Evolutionary conservation across 768 basidiomycete species (phyloP).

Genomic region (Clitopilus hobsonii): DNA sequence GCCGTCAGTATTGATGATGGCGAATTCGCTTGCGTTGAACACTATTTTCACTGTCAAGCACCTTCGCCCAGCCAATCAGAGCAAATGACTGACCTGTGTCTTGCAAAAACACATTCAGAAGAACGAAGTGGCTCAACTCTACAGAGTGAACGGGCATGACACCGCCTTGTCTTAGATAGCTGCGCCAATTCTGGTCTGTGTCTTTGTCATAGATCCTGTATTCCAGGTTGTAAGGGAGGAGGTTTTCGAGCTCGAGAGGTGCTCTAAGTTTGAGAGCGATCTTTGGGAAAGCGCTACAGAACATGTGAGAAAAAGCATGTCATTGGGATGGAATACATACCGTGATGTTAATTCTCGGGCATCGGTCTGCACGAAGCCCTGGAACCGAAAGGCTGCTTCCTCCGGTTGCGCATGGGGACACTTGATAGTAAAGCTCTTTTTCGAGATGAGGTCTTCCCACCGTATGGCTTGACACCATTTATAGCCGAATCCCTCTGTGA

Average conservation of each 20-base stretch:
- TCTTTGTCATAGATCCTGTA: constrained; percentile 98
- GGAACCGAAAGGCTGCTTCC: constrained; percentile 92
- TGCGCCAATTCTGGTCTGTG: constrained; percentile 89
- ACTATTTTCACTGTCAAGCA: no score
- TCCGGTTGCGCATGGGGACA: constrained; percentile 78
- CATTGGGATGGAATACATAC: constrained; percentile 29
- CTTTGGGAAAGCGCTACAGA: constrained; percentile 72
- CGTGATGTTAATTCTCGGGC: constrained; percentile 40
- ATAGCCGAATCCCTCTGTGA: constrained; percentile 90
- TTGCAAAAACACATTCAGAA: constrained; percentile 87
- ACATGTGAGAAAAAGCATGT: background rate
- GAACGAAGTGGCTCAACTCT: constrained; percentile 82
- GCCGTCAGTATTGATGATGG: constrained; percentile 93
- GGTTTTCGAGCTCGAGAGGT: constrained; percentile 92
- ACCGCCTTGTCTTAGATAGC: constrained; percentile 89
- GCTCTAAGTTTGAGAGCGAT: constrained; percentile 84
- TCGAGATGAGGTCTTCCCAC: constrained; percentile 82
- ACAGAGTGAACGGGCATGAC: constrained; percentile 96
- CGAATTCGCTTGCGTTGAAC: constrained; percentile 92
- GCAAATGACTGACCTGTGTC: constrained; percentile 64
- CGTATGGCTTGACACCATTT: constrained; percentile 86
- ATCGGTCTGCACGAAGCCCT: constrained; percentile 84
- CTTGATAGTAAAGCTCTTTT: constrained; percentile 67
- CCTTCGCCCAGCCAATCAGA: no score
- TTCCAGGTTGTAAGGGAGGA: constrained; percentile 89